Base-by-base conservation (phyloP, 176 grass and related monocot species). In the Oryza brachyantha region DNA sequence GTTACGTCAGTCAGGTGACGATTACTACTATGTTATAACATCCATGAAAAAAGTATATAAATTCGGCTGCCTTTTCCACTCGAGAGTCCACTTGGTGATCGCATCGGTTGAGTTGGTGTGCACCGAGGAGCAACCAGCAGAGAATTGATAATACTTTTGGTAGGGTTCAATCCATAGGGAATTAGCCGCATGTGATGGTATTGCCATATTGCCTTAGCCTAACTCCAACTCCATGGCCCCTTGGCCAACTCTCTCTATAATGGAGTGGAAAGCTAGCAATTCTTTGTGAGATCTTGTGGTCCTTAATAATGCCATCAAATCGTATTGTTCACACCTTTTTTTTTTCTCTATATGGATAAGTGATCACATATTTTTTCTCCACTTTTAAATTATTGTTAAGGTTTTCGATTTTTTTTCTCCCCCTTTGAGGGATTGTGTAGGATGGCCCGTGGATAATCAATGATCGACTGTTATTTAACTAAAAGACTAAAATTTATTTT, bases 261-360 rank as follows among this genome's bases (percentile, higher is more conserved):
- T 67, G 10, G 71, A 73, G 63, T 67, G 66, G 24, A 22, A 34
- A 71, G 52, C 67, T 45, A 66, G 52, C 67, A 58, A 66, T 83
- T 38, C 79, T 59, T 52, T 39, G 55, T 38, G 60, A 83, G 38
- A 40, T 68, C 12, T 9, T 73, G 17, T 78, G 48, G 80, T 73
- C 50, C 83, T 21, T 78, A 78, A 72, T n/a, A 70, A 76, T 22
- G 85, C 46, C 61, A 77, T 73, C 80, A 79, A 78, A 78, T 84
- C 82, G 41, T 29, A 35, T 17, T 67, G 61, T 66, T 58, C 61
- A 24, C 16, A 38, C 57, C 4, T 31, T 29, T 74, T 19, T 7
- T 31, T 29, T 74, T 19, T 4, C 13, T 10, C 13, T 4, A 29
- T 25, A 0, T 7, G 2, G 24, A 50, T 50, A 50, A 34, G 61